A percentile compares a stretch with the other conserved stretches of the same genome.
Evolutionary conservation across 2,329 filamentous ascomycete genomes (phyloP).

Genomic region (Colletotrichum karsti): DNA sequence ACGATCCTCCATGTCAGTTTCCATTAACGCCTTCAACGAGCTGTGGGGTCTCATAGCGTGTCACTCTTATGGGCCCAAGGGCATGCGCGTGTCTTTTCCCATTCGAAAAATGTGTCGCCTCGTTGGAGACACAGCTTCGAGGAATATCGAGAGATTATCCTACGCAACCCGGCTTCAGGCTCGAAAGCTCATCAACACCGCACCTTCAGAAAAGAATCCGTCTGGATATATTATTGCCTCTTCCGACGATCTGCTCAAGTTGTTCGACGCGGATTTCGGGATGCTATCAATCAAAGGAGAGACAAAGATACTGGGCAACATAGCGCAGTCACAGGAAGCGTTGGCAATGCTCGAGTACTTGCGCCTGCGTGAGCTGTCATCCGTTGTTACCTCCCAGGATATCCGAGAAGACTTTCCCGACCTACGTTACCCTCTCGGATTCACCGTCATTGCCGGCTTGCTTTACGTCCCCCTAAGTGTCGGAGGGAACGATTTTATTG

Average conservation of each 20-base stretch:
- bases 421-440: slow-evolving; percentile 80
- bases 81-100: slow-evolving; percentile 92
- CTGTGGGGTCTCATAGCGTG: slow-evolving; percentile 91
- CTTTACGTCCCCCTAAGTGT: slow-evolving; percentile 83
- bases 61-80: slow-evolving; percentile 78
- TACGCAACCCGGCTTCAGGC: slow-evolving; percentile 87
- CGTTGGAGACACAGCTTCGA: slow-evolving; percentile 84
- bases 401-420: slow-evolving; percentile 82
- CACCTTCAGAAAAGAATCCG: slow-evolving; percentile 81
- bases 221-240: slow-evolving; percentile 92
- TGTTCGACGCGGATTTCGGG: slow-evolving; percentile 90
- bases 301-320: slow-evolving; percentile 82
- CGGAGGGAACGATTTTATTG: slow-evolving; percentile 84
- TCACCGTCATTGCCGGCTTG: slow-evolving; percentile 79
- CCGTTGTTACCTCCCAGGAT: slow-evolving; percentile 82
- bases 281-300: slow-evolving; percentile 87
- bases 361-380: slow-evolving; percentile 76
- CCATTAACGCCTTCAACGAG: slow-evolving; percentile 85
- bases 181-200: slow-evolving; percentile 87
- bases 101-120: slow-evolving; percentile 92
- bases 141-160: slow-evolving; percentile 87
- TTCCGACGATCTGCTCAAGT: slow-evolving; percentile 82
- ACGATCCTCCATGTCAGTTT: slow-evolving; percentile 94
- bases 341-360: slow-evolving; percentile 87
- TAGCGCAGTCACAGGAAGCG: slow-evolving; percentile 83